Evolutionary conservation across 75 land plant genomes (phyloP), one percentile per base, ranked within the genome.

Genomic region (Cupressus sempervirens): DNA sequence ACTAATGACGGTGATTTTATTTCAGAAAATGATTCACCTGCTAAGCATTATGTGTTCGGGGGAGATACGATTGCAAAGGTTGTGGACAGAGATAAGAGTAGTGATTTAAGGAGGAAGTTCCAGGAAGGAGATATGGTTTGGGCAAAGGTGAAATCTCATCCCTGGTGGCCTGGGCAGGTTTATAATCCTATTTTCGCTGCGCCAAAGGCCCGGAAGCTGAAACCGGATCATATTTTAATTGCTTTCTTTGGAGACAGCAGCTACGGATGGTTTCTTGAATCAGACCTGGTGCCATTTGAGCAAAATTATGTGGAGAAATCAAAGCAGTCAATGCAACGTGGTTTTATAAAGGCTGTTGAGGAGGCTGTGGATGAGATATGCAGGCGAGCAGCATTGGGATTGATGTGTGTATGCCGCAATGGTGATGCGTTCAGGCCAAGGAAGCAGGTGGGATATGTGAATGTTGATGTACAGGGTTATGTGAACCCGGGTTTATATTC

Each of bases 231-330:
- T 83, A 80, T 91, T 23, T 87, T 94, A 89, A 92, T 94, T 38
- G 96, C 96, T 0, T 94, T 94, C 50, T 94, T 93, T 86, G 96
- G 96, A 10, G 96, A 94, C 86, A 87, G 94, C 82, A 94, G 94
- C 82, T 94, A 91, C 85, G 94, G 92, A 15, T 94, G 96, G 96
- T 92, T 94, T 81, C 88, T 89, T 7, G 90, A 89, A 1, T 90
- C 92, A 67, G 92, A 94, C 83, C 90, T 94, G 20, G 76, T 94
- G 9, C 94, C 94, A 0, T 94, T 93, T 86, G 89, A 89, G 41
- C 82, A 84, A 1, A n/a, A 91, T 73, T 94, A 70, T 87, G 85
- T 32, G 0, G 93, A 94, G 82, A 94, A 91, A 77, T 92, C 91
- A 1, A 84, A 84, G 77, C 96, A 94, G 82, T 87, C 93, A 0